Conservation (phyloP, 2,329 filamentous ascomycete species). For the Aphanocladium album region DNA sequence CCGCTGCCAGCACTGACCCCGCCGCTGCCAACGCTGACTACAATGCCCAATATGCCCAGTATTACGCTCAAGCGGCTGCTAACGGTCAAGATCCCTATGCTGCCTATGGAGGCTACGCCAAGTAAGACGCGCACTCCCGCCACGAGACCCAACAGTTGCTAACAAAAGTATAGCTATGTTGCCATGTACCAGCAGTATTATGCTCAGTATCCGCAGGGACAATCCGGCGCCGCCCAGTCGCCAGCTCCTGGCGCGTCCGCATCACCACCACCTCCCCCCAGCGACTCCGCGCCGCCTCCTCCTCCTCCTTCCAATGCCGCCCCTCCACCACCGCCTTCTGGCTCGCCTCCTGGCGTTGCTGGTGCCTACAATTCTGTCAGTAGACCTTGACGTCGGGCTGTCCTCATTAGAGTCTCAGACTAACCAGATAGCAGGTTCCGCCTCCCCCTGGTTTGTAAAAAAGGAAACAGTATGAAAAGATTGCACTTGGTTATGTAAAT, state of each 20-base stretch:
- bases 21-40: constrained; percentile 52
- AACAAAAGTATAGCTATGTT: constrained; percentile 43
- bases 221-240: constrained; percentile 19
- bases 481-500: constrained; percentile 14
- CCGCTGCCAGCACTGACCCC: constrained; percentile 20
- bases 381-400: constrained; percentile 14
- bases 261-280: constrained; percentile 53
- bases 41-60: constrained; percentile 76
- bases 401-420: background rate
- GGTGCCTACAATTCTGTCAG: constrained; percentile 61
- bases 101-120: constrained; percentile 82
- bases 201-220: constrained; percentile 36
- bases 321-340: constrained; percentile 46
- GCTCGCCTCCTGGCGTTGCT: constrained; percentile 42
- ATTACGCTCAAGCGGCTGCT: constrained; percentile 47
- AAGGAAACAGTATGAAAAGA: constrained; percentile 8
- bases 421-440: constrained; percentile 40
- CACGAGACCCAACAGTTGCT: constrained; percentile 13
- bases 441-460: constrained; percentile 50
- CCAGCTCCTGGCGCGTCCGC: constrained; percentile 36
- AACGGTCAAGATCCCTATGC: constrained; percentile 74
- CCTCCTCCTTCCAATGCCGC: constrained; percentile 51
- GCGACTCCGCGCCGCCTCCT: constrained; percentile 58
- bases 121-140: constrained; percentile 41
- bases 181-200: constrained; percentile 73